Evolutionary conservation across 2,329 filamentous ascomycete species (phyloP).

Genomic region (Plectosphaerella plurivora): DNA sequence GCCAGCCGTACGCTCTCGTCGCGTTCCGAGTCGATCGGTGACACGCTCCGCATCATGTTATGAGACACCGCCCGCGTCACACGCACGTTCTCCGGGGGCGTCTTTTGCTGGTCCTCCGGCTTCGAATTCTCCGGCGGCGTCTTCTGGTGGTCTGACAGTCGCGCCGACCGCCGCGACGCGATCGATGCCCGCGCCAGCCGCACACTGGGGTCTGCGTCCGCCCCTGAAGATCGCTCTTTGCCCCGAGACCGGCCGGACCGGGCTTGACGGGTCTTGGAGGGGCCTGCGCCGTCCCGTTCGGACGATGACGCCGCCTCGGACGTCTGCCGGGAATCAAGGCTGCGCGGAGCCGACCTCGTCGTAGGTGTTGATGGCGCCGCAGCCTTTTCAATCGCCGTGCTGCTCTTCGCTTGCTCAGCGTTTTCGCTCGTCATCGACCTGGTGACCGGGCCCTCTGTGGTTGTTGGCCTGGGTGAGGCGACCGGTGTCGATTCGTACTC

Average conservation of each 20-base stretch:
- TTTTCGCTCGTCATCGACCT: too few species aligned
- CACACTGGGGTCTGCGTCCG: slow-evolving; percentile 17
- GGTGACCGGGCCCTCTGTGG: too few species aligned
- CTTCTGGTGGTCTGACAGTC: slow-evolving; percentile 8
- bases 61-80: slow-evolving; percentile 19
- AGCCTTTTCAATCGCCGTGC: too few species aligned
- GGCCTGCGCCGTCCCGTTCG: too few species aligned
- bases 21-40: slow-evolving; percentile 14
- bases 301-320: too few species aligned
- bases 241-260: not conserved
- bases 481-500: too few species aligned
- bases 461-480: too few species aligned
- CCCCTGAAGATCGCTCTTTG: slow-evolving; percentile 5
- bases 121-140: slow-evolving; percentile 6
- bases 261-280: not conserved
- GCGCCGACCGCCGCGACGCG: slow-evolving; percentile 11
- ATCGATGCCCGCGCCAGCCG: slow-evolving; percentile 10
- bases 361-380: too few species aligned
- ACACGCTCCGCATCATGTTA: slow-evolving; percentile 18
- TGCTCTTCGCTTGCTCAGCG: too few species aligned
- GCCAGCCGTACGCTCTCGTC: slow-evolving; percentile 23
- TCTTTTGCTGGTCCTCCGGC: slow-evolving; percentile 1
- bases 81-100: slow-evolving; percentile 10
- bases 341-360: too few species aligned
- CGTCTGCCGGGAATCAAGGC: too few species aligned